A percentile compares a stretch with the other conserved stretches of the same genome.
Conservation (phyloP, 2,329 filamentous ascomycete genomes). For the Exophiala dermatitidis region DNA sequence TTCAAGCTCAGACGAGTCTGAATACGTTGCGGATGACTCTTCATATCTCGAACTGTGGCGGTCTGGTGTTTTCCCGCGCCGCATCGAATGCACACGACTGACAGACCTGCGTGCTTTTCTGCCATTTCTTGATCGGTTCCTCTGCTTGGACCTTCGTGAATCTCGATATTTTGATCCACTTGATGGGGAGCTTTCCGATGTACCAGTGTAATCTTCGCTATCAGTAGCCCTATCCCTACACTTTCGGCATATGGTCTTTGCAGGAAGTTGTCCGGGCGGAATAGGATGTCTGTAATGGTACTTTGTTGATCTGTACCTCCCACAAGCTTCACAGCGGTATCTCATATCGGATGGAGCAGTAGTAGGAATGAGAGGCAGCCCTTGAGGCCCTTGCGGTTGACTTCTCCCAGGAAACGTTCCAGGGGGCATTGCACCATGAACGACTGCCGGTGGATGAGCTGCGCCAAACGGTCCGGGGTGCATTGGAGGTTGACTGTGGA, state of each 20-base stretch:
- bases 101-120: constrained; percentile 1
- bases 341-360: constrained; percentile 10
- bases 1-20: constrained; percentile 2
- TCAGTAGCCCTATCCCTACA: constrained; percentile 23
- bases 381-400: constrained; percentile 3
- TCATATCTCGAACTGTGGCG: neutral
- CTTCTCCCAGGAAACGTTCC: constrained; percentile 1
- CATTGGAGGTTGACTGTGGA: neutral
- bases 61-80: neutral
- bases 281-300: constrained; percentile 26
- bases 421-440: neutral
- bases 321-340: constrained; percentile 26
- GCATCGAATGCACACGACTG: constrained; percentile 3
- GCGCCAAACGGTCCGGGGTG: neutral
- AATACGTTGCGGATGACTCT: constrained; percentile 3
- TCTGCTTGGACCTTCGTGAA: constrained; percentile 2
- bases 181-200: constrained; percentile 9
- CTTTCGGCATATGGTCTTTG: constrained; percentile 23
- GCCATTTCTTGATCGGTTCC: neutral
- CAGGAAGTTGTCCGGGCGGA: constrained; percentile 20
- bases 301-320: constrained; percentile 23
- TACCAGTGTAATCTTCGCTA: constrained; percentile 20
- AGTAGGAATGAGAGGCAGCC: neutral
- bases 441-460: neutral
- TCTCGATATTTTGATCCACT: constrained; percentile 5